phyloP scores from a whole-genome alignment of 2,329 filamentous ascomycete genomes.

The Pseudocercospora ulei region DNA sequence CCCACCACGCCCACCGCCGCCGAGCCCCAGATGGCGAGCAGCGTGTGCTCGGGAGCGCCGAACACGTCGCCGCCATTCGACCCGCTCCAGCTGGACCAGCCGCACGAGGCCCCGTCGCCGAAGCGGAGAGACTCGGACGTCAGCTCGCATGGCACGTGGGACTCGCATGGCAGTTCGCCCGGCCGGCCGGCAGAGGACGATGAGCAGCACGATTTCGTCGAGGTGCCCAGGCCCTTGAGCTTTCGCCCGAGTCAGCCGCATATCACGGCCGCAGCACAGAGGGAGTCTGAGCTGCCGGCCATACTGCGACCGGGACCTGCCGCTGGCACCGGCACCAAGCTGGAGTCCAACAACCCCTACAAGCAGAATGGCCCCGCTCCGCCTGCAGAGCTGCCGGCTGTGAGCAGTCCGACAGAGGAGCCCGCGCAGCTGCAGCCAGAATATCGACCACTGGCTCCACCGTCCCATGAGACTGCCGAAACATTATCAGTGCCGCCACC shows the following conservation, averaged over 20 bases:
- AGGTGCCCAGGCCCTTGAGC: conserved; percentile 29
- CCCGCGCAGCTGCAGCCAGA: conserved; percentile 35
- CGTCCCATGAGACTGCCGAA: conserved; percentile 23
- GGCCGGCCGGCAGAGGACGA: conserved; percentile 16
- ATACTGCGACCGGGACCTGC: conserved; percentile 26
- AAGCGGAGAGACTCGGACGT: conserved; percentile 33
- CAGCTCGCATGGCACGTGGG: conserved; percentile 34
- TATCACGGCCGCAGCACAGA: conserved; percentile 16
- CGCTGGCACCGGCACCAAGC: conserved; percentile 16
- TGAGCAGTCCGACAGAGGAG: conserved; percentile 37
- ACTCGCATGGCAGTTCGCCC: conserved; percentile 25
- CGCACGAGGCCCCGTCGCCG: conserved; percentile 25
- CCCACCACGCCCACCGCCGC: conserved; percentile 37
- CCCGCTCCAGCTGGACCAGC: conserved; percentile 34
- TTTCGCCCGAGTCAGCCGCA: conserved; percentile 26
- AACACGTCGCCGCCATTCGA: conserved; percentile 36
- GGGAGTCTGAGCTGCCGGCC: conserved; percentile 25
- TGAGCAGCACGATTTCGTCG: conserved; percentile 18
- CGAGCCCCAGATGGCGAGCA: conserved; percentile 24
- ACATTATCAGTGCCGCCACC: conserved; percentile 26
- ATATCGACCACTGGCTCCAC: conserved; percentile 20
- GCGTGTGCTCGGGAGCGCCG: conserved; percentile 33
- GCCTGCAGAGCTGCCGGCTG: conserved; percentile 38
- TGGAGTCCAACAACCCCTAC: conserved; percentile 24
- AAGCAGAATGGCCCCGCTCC: conserved; percentile 15